These are phyloP conservation scores for Coemansia sp. DNA, from an alignment of 192 early-diverging fungal species.

Conservation along the genomic window DNA sequence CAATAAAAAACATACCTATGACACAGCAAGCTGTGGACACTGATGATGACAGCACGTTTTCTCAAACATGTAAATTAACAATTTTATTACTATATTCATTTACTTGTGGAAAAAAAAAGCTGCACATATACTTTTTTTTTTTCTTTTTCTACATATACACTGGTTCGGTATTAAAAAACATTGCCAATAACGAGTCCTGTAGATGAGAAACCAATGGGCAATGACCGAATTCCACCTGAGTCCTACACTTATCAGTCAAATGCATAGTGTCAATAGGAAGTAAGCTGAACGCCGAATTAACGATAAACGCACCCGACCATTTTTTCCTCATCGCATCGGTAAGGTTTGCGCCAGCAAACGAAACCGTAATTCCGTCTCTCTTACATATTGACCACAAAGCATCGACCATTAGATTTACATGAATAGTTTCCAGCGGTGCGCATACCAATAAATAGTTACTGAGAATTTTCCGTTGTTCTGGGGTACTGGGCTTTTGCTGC, in stretches of 20 bases:
- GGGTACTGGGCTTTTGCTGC: not conserved
- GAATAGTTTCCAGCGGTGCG: constrained; percentile 30
- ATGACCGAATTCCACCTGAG: constrained; percentile 17
- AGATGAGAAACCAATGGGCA: constrained; percentile 33
- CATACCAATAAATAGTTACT: constrained; percentile 26
- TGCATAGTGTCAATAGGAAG: constrained; percentile 47
- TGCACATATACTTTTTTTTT: too few relatives aligned
- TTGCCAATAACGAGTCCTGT: constrained; percentile 4
- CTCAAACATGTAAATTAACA: too few relatives aligned
- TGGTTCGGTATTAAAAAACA: not conserved
- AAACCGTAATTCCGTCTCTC: constrained; percentile 25
- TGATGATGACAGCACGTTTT: too few relatives aligned
- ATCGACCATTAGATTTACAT: constrained; percentile 14
- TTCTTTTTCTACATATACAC: not conserved
- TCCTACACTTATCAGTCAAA: constrained; percentile 26
- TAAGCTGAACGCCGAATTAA: constrained; percentile 19
- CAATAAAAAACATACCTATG: too few relatives aligned
- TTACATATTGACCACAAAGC: constrained; percentile 23
- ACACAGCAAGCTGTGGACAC: too few relatives aligned
- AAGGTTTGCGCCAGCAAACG: constrained; percentile 26
- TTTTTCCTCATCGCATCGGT: constrained; percentile 16
- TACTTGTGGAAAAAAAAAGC: too few relatives aligned
- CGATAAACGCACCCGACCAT: constrained; percentile 38
- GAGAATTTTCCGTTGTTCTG: constrained; percentile 9
- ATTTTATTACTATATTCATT: too few relatives aligned